Conservation (phyloP, 1,284 basidiomycete species). For the Sporisorium reilianum region DNA sequence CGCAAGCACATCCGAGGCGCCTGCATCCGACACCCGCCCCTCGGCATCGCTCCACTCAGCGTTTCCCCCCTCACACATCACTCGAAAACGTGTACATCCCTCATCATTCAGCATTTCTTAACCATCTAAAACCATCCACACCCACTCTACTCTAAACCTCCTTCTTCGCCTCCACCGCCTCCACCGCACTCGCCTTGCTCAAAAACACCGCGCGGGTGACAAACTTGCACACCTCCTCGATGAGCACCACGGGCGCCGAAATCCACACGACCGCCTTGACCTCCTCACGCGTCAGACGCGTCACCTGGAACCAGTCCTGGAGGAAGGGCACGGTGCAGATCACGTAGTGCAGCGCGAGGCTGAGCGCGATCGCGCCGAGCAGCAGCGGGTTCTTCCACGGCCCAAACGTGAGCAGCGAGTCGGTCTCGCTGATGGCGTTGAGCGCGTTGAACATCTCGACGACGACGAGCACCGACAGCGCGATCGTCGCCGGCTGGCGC, state of each 20-base stretch:
- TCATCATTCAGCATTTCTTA: too few relatives aligned
- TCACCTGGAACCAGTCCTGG: slow-evolving; percentile 80
- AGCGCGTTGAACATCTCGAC: slow-evolving; percentile 99
- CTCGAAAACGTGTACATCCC: too few relatives aligned
- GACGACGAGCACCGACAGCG: slow-evolving; percentile 89
- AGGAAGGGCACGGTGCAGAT: slow-evolving; percentile 79
- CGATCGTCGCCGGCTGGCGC: slow-evolving; percentile 90
- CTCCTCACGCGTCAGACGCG: slow-evolving; percentile 88
- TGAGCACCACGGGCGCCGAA: slow-evolving; percentile 86
- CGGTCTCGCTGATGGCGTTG: slow-evolving; percentile 98
- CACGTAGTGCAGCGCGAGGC: slow-evolving; percentile 90
- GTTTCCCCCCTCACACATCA: too few relatives aligned
- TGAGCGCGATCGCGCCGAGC: slow-evolving; percentile 76
- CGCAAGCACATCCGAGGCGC: too few relatives aligned
- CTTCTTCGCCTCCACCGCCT: slow-evolving; percentile 22
- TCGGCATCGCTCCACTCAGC: too few relatives aligned
- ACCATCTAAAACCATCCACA: too few relatives aligned
- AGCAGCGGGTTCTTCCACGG: slow-evolving; percentile 94
- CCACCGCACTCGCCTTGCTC: neutral
- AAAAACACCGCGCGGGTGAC: slow-evolving; percentile 22
- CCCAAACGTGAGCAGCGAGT: slow-evolving; percentile 86
- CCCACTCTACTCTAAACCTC: slow-evolving; percentile 25
- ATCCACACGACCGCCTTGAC: slow-evolving; percentile 94
- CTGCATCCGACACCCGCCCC: too few relatives aligned
- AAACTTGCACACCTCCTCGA: slow-evolving; percentile 78